Percentiles rank a stretch among this genome's conserved stretches.
These are phyloP conservation scores for Penicillium crustosum DNA, from an alignment of 2,329 filamentous ascomycete genomes.

Conservation along the genomic window DNA sequence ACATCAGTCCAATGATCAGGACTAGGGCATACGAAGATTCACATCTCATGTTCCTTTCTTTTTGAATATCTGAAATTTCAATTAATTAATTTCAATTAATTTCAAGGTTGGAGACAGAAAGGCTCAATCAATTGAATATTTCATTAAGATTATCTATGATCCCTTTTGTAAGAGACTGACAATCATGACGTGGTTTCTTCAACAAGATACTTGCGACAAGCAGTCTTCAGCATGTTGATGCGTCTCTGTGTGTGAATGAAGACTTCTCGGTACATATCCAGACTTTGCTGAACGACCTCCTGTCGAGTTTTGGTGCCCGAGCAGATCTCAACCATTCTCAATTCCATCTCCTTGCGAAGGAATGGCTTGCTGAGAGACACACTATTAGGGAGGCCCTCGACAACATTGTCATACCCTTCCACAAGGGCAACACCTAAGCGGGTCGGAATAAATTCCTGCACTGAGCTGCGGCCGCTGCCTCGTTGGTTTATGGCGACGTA, in stretches of 20 bases:
- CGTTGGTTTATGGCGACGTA: conserved; percentile 72
- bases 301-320: conserved; percentile 75
- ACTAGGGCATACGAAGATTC: background rate
- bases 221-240: conserved; percentile 62
- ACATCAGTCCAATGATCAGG: background rate
- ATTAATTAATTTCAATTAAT: background rate
- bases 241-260: conserved; percentile 79
- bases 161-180: background rate
- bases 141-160: background rate
- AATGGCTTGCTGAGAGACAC: conserved; percentile 89
- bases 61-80: background rate
- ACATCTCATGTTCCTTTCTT: background rate
- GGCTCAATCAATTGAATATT: background rate
- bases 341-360: conserved; percentile 94
- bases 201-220: conserved; percentile 59
- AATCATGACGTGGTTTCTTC: conserved; percentile 30
- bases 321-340: conserved; percentile 95
- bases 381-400: conserved; percentile 67
- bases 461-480: conserved; percentile 48
- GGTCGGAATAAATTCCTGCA: conserved; percentile 90
- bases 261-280: conserved; percentile 82
- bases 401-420: conserved; percentile 91
- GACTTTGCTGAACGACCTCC: conserved; percentile 75
- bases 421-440: conserved; percentile 88
- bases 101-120: background rate